Evolutionary conservation across 1,139 yeast species (phyloP).

Genomic region (Sugiyamaella grinbergsii): DNA sequence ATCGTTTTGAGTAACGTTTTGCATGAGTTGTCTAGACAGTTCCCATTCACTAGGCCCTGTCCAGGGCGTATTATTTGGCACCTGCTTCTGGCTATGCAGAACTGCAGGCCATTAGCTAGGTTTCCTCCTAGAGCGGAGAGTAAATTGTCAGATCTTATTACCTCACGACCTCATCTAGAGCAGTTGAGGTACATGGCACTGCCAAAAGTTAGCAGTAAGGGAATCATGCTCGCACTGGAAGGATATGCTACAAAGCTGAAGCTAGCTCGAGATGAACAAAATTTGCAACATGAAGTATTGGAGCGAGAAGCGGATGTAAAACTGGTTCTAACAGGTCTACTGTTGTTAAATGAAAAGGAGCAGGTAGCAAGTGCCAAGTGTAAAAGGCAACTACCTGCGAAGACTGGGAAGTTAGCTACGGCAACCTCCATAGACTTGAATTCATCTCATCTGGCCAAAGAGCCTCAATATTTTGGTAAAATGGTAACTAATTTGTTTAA

Average conservation of each 20-base stretch:
- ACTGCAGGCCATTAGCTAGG: slow-evolving; percentile 1
- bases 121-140: slow-evolving; percentile 22
- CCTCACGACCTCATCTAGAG: slow-evolving; percentile 26
- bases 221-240: slow-evolving; percentile 18
- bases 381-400: neutral
- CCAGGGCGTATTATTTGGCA: slow-evolving; percentile 26
- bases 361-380: neutral
- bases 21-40: slow-evolving; percentile 7
- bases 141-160: slow-evolving; percentile 16
- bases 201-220: slow-evolving; percentile 23
- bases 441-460: neutral
- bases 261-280: neutral
- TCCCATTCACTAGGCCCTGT: slow-evolving; percentile 9
- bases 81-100: slow-evolving; percentile 22
- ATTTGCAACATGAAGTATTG: slow-evolving; percentile 10
- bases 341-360: slow-evolving; percentile 23
- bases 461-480: slow-evolving; percentile 17
- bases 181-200: slow-evolving; percentile 28
- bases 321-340: slow-evolving; percentile 24
- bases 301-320: slow-evolving; percentile 25
- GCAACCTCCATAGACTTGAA: neutral
- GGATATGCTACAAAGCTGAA: slow-evolving; percentile 17
- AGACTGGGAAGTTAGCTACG: neutral
- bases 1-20: slow-evolving; percentile 18
- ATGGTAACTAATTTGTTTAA: slow-evolving; percentile 21